phyloP scores from a whole-genome alignment of 2,329 filamentous ascomycete genomes.

The Ascochyta fabae region DNA sequence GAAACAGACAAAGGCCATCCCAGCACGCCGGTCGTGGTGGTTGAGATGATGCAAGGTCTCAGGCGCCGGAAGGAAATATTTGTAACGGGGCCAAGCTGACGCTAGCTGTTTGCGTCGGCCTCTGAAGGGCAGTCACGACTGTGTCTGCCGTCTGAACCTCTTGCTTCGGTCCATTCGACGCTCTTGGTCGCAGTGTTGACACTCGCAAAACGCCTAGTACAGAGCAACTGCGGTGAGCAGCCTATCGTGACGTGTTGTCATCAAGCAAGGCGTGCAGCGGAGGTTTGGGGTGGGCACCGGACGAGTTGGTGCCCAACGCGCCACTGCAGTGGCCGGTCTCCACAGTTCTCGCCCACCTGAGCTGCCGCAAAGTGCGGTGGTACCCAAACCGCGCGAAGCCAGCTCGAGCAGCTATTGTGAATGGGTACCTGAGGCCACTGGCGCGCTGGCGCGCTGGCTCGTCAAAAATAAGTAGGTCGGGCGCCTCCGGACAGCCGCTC shows the following conservation, averaged over 20 bases:
- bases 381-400: slow-evolving; percentile 35
- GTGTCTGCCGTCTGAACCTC: background rate
- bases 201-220: background rate
- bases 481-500: slow-evolving; percentile 27
- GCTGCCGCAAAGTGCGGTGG: slow-evolving; percentile 31
- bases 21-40: slow-evolving; percentile 12
- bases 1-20: slow-evolving; percentile 11
- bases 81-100: slow-evolving; percentile 15
- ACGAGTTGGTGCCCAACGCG: slow-evolving; percentile 38
- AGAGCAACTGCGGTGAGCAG: background rate
- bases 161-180: background rate
- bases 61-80: slow-evolving; percentile 11
- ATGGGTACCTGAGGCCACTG: slow-evolving; percentile 34
- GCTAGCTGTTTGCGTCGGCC: slow-evolving; percentile 3
- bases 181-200: background rate
- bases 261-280: slow-evolving; percentile 14
- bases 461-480: slow-evolving; percentile 36
- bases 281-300: slow-evolving; percentile 3
- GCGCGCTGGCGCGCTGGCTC: slow-evolving; percentile 13
- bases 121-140: background rate
- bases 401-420: slow-evolving; percentile 28
- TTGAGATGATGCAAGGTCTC: slow-evolving; percentile 18
- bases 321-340: slow-evolving; percentile 30
- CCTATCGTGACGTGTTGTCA: slow-evolving; percentile 15
- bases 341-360: slow-evolving; percentile 35